phyloP scores from a whole-genome alignment of 306 rosid species.

The Quercus gilva region DNA sequence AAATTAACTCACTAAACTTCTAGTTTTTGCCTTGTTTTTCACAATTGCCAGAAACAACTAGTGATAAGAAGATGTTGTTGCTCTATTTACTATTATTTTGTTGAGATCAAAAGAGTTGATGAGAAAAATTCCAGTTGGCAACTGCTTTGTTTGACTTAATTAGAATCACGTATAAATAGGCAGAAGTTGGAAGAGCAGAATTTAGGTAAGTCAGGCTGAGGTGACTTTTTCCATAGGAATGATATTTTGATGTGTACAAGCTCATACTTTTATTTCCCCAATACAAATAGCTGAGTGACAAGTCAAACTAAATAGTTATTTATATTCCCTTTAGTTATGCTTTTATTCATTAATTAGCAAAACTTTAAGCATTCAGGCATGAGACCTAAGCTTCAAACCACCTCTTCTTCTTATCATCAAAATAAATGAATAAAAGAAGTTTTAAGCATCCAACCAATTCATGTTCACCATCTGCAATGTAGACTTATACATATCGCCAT shows the following conservation, averaged over 20 bases:
- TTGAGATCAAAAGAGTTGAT: background rate
- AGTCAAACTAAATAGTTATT: background rate
- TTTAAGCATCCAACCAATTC: too few relatives aligned
- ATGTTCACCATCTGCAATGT: too few relatives aligned
- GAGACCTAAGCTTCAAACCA: background rate
- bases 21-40: background rate
- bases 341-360: background rate
- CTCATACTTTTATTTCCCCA: background rate
- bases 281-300: background rate
- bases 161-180: background rate
- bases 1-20: background rate
- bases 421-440: background rate
- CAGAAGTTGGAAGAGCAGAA: background rate
- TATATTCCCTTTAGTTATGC: background rate
- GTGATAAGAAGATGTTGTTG: background rate
- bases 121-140: background rate
- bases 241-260: background rate
- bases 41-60: background rate
- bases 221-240: background rate
- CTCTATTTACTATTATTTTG: background rate
- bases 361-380: background rate
- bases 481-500: background rate
- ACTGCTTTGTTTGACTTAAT: background rate
- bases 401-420: background rate
- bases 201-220: background rate